Evolutionary conservation across 2,329 filamentous ascomycete species (phyloP).

Genomic region (Fusarium gaditjirri): DNA sequence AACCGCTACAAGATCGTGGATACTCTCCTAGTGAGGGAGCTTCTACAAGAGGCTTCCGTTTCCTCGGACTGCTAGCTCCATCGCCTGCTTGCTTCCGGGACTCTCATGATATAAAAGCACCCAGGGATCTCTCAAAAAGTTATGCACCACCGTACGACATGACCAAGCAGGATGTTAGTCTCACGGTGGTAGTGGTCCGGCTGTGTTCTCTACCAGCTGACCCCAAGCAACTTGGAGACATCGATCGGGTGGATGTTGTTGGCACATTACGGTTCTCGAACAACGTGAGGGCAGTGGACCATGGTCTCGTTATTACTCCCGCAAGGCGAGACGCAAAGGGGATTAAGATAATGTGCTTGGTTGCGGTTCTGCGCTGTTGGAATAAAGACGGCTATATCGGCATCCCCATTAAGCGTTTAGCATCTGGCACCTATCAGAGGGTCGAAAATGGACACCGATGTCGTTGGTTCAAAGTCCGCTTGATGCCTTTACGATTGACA

Average conservation of each 20-base stretch:
- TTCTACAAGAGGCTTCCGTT: not conserved
- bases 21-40: not conserved
- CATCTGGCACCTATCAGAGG: not conserved
- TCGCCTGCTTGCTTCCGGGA: slow-evolving; percentile 10
- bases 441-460: slow-evolving; percentile 13
- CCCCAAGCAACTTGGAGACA: not conserved
- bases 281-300: slow-evolving; percentile 4
- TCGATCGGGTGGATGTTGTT: slow-evolving; percentile 3
- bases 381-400: slow-evolving; percentile 17
- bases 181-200: not conserved
- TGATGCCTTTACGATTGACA: slow-evolving; percentile 10
- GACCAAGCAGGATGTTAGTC: slow-evolving; percentile 3
- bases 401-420: slow-evolving; percentile 10
- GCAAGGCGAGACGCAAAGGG: slow-evolving; percentile 10
- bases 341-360: slow-evolving; percentile 9
- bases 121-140: not conserved
- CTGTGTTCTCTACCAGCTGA: slow-evolving; percentile 2
- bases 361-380: slow-evolving; percentile 4
- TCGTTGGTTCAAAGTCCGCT: slow-evolving; percentile 6
- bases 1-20: not conserved
- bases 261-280: slow-evolving; percentile 5
- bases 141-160: slow-evolving; percentile 1
- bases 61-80: not conserved
- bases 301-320: slow-evolving; percentile 3
- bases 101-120: slow-evolving; percentile 1